Evolutionary conservation across 306 rosid species (phyloP), one percentile per base, ranked within the genome.

Genomic region (Glycine tomentella): DNA sequence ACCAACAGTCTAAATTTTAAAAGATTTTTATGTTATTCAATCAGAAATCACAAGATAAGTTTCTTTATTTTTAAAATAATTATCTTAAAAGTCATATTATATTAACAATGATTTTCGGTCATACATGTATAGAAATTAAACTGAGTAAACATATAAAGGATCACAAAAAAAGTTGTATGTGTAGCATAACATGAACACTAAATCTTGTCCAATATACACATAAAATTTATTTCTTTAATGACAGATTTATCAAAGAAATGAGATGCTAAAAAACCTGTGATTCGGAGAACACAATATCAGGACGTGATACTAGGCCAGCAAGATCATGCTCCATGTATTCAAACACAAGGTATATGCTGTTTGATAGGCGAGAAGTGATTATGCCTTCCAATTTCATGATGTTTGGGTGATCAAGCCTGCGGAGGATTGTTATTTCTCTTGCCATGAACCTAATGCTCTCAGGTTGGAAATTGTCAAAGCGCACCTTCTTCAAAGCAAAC

Each of bases 251-350:
- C 0, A 81, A 16, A 63, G 31, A 63, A 82, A 46, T 55, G 76
- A 86, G 81, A 64, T 65, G 33, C 17, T 42, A 76, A 81, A 86
- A 8, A 80, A 95, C 98, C 97, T 96, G 99, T 46, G 91, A 17
- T 0, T 92, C 97, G 0, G 80, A 81, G 88, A 96, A 96, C 50
- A 84, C 82, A 55, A 93, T 72, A 7, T 90, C 97, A 13, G 94
- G 86, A 76, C 86, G 83, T 13, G 99, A 92, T 2, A 93, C 93
- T 42, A 96, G 89, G 63, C 98, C 99, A 2, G 99, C 97, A 63
- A 96, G 99, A 89, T 96, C 99, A 71, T 96, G 99, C 75, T 96
- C 99, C 99, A 96, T 96, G 91, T 96, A 96, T 58, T 96, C 99
- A 62, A 96, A 96, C 12, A 96, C 99, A 51, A 96, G 97, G 86